Percentiles rank a stretch among this genome's conserved stretches.
These are phyloP conservation scores for Auricularia sp. DNA, from an alignment of 768 basidiomycete species.

Conservation along the genomic window DNA sequence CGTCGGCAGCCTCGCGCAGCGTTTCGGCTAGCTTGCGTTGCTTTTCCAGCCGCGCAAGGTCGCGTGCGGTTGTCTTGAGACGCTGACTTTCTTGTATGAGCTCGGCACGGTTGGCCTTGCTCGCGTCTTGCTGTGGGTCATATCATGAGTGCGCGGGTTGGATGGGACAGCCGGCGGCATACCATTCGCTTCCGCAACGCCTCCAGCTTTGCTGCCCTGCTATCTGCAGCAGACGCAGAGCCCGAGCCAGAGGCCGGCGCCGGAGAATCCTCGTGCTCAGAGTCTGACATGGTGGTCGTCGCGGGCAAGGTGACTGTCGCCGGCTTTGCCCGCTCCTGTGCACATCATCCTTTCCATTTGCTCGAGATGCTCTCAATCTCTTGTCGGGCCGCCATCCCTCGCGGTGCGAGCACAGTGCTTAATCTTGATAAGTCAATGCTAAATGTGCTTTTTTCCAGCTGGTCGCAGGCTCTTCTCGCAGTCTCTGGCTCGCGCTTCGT, in stretches of 20 bases:
- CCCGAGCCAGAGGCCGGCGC: not conserved
- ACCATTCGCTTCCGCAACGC: slow-evolving; percentile 75
- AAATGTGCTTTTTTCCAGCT: slow-evolving; percentile 5
- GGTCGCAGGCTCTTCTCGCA: slow-evolving; percentile 63
- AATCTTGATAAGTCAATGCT: not conserved
- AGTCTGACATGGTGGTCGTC: not conserved
- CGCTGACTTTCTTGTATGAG: slow-evolving; percentile 78
- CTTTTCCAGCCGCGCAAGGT: slow-evolving; percentile 74
- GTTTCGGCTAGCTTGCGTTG: slow-evolving; percentile 86
- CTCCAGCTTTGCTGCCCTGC: slow-evolving; percentile 63
- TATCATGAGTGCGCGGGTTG: slow-evolving; percentile 7
- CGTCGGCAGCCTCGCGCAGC: slow-evolving; percentile 75
- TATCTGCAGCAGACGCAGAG: not conserved
- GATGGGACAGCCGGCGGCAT: slow-evolving; percentile 18
- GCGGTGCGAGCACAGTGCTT: not conserved
- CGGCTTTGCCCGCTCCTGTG: too few relatives aligned
- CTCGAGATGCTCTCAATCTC: not conserved
- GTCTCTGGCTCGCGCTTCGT: slow-evolving; percentile 62
- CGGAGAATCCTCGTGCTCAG: not conserved
- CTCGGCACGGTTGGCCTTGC: slow-evolving; percentile 76
- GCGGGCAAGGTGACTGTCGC: not conserved
- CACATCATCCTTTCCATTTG: not conserved
- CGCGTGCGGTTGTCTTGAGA: slow-evolving; percentile 65
- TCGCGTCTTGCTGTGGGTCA: slow-evolving; percentile 52
- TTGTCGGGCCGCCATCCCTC: not conserved